phyloP scores from a whole-genome alignment of 805 yeast species.

The Starmerella roubikii region DNA sequence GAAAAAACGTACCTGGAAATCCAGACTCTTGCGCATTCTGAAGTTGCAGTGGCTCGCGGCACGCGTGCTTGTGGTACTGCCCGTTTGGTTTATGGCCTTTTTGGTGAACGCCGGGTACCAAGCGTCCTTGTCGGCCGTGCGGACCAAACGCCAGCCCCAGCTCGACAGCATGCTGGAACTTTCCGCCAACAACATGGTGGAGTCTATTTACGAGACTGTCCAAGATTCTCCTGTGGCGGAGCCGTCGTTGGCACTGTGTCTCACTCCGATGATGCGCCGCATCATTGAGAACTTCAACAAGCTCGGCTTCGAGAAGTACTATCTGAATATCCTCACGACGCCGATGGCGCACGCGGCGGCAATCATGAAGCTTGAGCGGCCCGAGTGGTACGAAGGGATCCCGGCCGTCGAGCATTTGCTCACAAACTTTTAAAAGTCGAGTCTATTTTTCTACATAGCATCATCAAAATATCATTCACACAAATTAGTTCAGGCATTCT shows the following conservation, averaged over 20 bases:
- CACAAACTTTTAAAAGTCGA: too few species aligned
- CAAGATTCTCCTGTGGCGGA: conserved; percentile 8
- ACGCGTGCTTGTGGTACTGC: conserved; percentile 40
- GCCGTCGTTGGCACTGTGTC: conserved; percentile 12
- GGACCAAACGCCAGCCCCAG: conserved; percentile 22
- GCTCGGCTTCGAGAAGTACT: conserved; percentile 55
- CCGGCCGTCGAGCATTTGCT: conserved; percentile 24
- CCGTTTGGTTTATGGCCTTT: conserved; percentile 51
- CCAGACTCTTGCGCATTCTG: conserved; percentile 6
- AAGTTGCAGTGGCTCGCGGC: conserved; percentile 26
- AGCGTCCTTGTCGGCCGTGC: conserved; percentile 29
- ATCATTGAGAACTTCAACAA: conserved; percentile 47
- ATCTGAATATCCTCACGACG: conserved; percentile 53
- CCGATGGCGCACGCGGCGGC: conserved; percentile 70
- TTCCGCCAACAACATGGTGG: conserved; percentile 20
- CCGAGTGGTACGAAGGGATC: conserved; percentile 55
- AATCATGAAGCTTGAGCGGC: conserved; percentile 46
- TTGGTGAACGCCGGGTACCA: conserved; percentile 34
- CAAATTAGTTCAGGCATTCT: not conserved
- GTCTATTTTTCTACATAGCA: too few species aligned
- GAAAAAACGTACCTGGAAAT: not conserved
- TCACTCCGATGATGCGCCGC: conserved; percentile 31
- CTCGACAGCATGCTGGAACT: conserved; percentile 13
- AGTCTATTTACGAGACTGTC: conserved; percentile 14
- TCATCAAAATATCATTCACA: too few species aligned